These are phyloP conservation scores for fission yeast (Schizosaccharomyces pombe) DNA, from an alignment of 805 yeast species.

Conservation along the genomic window ASM294v3 CU329670.1:3859001-3859500, in stretches of 20 bases:
- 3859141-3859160: slow-evolving; percentile 90
- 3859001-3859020: slow-evolving; percentile 61
- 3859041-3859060: slow-evolving; percentile 21
- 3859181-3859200: slow-evolving; percentile 65
- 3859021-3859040: slow-evolving; percentile 35
- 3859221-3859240: slow-evolving; percentile 11
- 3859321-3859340: slow-evolving; percentile 53
- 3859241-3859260: neutral
- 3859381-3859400: neutral
- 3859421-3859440: neutral
- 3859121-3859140: slow-evolving; percentile 58
- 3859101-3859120: slow-evolving; percentile 16
- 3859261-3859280: slow-evolving; percentile 15
- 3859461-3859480: neutral
- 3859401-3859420: neutral
- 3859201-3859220: slow-evolving; percentile 39
- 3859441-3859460: neutral
- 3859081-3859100: neutral
- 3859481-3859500: neutral
- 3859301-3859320: slow-evolving; percentile 58
- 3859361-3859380: slow-evolving; percentile 6
- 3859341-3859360: slow-evolving; percentile 41
- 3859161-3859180: slow-evolving; percentile 63
- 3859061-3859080: neutral
- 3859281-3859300: slow-evolving; percentile 36